Base-by-base conservation (phyloP, 257 asterid genomes). In the Coffea canephora region DNA sequence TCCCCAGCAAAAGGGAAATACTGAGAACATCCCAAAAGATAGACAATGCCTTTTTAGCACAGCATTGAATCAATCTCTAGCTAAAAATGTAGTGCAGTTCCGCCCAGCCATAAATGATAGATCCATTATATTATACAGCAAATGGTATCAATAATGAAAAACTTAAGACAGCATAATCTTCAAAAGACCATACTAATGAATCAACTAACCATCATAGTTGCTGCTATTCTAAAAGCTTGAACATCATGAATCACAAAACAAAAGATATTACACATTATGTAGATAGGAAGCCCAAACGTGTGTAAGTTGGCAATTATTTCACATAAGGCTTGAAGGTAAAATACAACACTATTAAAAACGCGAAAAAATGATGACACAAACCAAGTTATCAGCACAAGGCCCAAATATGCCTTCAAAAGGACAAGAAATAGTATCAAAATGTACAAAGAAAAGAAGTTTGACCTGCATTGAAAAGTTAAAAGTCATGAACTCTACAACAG, bases 401-500 rank as follows among this genome's bases (percentile, higher is more conserved):
- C 39, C 12, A 4, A 19, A 55, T 8, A 46, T 25, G 5, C n/a
- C 46, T 21, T 46, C 27, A 57, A 18, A 19, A 4, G 25, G 5
- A 8, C 31, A 6, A 67, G 9, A 49, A 65, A 27, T 0, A 23
- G 8, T 46, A n/a, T 31, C 31, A 55, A 43, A 25, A 55, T 14
- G 66, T 68, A 69, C 70, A 46, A 77, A 27, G 73, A 59, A 13
- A 78, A 76, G 61, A 80, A 78, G 41, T 67, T 81, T 11, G 39
- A 93, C 99, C 98, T 95, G 99, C 99, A 95, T 90, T n/a, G 98
- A 87, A 89, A 95, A 95, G 91, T 93, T 95, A 75, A 95, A 91
- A 31, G 99, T 95, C 99, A 95, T 95, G 83, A 95, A 95, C 84
- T 95, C 99, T 67, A 95, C 71, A 59, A 95, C 81, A 75, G 99